phyloP scores from a whole-genome alignment of 441 rosid species.

The Populus hybrid region DNA sequence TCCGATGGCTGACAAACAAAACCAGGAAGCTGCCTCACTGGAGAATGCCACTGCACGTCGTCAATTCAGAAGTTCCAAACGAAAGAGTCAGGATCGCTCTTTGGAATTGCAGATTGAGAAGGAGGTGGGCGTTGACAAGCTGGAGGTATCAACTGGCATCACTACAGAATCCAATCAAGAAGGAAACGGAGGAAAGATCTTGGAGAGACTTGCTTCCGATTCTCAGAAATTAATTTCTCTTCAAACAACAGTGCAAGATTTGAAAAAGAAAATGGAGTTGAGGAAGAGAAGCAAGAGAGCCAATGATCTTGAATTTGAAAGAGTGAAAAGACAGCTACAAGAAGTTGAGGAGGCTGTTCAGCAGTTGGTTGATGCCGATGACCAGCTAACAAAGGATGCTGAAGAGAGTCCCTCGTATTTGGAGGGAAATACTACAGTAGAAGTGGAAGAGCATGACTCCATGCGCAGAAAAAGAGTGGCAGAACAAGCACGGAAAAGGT shows the following conservation, averaged over 20 bases:
- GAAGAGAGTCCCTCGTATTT: conserved; percentile 37
- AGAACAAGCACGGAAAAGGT: conserved; percentile 56
- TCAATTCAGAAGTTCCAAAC: conserved; percentile 26
- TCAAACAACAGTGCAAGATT: conserved; percentile 48
- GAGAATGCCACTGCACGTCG: conserved; percentile 8
- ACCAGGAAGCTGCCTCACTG: conserved; percentile 19
- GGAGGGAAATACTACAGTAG: conserved; percentile 21
- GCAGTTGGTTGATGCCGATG: conserved; percentile 51
- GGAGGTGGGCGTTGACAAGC: conserved; percentile 53
- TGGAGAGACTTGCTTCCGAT: conserved; percentile 72
- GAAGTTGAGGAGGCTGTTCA: conserved; percentile 61
- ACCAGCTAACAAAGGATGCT: conserved; percentile 45
- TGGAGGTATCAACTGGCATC: conserved; percentile 48
- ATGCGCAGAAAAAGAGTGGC: conserved; percentile 40
- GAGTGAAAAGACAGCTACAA: conserved; percentile 53
- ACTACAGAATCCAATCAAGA: conserved; percentile 34
- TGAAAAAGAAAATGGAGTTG: conserved; percentile 57
- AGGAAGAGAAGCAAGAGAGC: conserved; percentile 53
- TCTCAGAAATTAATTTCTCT: conserved; percentile 60
- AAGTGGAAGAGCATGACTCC: conserved; percentile 33
- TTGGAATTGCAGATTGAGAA: conserved; percentile 41
- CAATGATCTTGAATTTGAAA: conserved; percentile 45
- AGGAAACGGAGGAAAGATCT: conserved; percentile 42
- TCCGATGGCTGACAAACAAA: conserved; percentile 22
- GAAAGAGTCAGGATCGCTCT: conserved; percentile 38